phyloP scores from a whole-genome alignment of 2,329 filamentous ascomycete genomes.

The Colletotrichum paranaense region DNA sequence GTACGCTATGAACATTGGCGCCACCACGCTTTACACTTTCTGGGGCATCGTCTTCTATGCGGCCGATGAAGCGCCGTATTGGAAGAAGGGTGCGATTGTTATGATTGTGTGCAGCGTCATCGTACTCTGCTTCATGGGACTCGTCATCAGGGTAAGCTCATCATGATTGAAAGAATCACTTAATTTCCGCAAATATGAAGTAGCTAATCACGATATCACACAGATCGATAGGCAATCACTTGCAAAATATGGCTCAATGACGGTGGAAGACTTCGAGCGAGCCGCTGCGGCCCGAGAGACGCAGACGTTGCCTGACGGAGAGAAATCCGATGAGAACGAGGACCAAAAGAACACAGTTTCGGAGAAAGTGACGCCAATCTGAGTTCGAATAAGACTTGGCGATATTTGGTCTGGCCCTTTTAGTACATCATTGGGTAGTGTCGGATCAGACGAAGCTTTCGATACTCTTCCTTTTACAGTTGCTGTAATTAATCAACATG shows the following conservation, averaged over 20 bases:
- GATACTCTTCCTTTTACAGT: too few relatives aligned
- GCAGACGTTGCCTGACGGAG: background rate
- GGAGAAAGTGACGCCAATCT: background rate
- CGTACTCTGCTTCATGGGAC: conserved; percentile 30
- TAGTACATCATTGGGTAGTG: too few relatives aligned
- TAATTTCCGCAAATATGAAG: background rate
- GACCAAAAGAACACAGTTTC: background rate
- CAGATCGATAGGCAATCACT: conserved; percentile 6
- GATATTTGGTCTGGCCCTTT: too few relatives aligned
- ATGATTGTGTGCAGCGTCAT: conserved; percentile 42
- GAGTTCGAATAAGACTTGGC: background rate
- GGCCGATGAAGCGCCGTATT: conserved; percentile 47
- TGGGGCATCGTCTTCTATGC: conserved; percentile 52
- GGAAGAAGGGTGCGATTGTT: conserved; percentile 50
- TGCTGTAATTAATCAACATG: too few relatives aligned
- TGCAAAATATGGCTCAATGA: conserved; percentile 4
- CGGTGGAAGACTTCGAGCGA: background rate
- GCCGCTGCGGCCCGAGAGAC: background rate
- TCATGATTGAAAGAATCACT: background rate
- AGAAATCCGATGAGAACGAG: background rate
- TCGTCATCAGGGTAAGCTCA: conserved; percentile 29
- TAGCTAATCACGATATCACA: background rate
- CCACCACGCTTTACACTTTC: conserved; percentile 51
- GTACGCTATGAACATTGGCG: conserved; percentile 51
- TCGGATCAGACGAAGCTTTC: too few relatives aligned